Conservation (phyloP, 257 asterid genomes). For the Fraxinus americana region DNA sequence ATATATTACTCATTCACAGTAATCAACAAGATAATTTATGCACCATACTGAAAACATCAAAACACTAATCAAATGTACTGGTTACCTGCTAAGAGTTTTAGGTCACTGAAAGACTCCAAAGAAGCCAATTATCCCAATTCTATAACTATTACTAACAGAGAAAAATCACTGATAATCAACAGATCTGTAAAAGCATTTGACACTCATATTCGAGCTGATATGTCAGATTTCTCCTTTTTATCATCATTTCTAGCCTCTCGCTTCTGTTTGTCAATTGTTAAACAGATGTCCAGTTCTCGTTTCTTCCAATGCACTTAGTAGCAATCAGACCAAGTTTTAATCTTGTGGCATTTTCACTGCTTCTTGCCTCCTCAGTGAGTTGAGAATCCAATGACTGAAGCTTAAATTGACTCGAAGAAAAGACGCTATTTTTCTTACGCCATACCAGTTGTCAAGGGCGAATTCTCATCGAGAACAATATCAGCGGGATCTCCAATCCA, state of each 20-base stretch:
- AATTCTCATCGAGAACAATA: slow-evolving; percentile 62
- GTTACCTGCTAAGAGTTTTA: slow-evolving; percentile 5
- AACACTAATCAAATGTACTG: slow-evolving; percentile 1
- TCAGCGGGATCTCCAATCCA: slow-evolving; percentile 99
- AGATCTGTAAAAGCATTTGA: background rate
- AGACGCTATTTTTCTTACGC: slow-evolving; percentile 1
- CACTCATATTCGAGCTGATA: slow-evolving; percentile 1
- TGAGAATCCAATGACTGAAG: slow-evolving; percentile 15
- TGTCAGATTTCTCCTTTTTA: background rate
- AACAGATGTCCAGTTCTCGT: background rate
- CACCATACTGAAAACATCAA: background rate
- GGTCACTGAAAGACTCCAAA: background rate
- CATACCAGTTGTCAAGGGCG: slow-evolving; percentile 1
- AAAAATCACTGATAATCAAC: background rate
- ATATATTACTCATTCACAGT: slow-evolving; percentile 1
- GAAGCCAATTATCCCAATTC: background rate
- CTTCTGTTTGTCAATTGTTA: slow-evolving; percentile 13
- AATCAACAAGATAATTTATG: background rate
- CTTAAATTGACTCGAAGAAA: background rate
- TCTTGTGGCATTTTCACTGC: background rate
- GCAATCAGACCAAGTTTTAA: background rate
- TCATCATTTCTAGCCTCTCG: slow-evolving; percentile 7
- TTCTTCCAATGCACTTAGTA: background rate
- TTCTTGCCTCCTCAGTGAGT: slow-evolving; percentile 17
- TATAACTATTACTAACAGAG: background rate